These are phyloP conservation scores for Dendrocalamus latiflorus DNA, from an alignment of 202 grass and related monocot genomes.

Conservation along the genomic window DNA sequence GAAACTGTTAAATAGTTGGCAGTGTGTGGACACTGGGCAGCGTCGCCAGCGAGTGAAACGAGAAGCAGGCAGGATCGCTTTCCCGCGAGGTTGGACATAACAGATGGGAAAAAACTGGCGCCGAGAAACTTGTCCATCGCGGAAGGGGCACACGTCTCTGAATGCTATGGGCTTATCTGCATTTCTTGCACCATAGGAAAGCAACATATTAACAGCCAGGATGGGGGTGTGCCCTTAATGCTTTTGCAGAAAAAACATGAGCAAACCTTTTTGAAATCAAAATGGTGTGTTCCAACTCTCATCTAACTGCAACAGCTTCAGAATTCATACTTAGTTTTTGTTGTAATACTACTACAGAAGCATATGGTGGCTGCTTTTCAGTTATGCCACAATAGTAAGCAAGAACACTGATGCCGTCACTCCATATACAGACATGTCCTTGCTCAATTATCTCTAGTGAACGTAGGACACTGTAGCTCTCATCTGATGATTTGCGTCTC, in stretches of 20 bases:
- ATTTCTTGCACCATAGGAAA: conserved; percentile 28
- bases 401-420: background rate
- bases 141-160: too few relatives aligned
- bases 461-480: conserved; percentile 2
- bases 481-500: background rate
- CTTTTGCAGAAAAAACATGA: background rate
- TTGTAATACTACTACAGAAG: background rate
- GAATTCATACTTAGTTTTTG: background rate
- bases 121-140: too few relatives aligned
- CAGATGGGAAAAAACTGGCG: too few relatives aligned
- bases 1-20: background rate
- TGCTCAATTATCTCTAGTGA: conserved; percentile 11
- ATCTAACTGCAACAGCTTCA: background rate
- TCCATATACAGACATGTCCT: conserved; percentile 3
- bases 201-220: conserved; percentile 38
- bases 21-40: background rate
- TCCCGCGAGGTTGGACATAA: too few relatives aligned
- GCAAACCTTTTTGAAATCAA: background rate
- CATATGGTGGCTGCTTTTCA: background rate
- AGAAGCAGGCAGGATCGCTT: too few relatives aligned
- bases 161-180: conserved; percentile 13
- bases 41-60: background rate
- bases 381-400: background rate
- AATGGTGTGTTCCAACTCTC: background rate
- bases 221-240: background rate